Conservation (phyloP, 2,329 filamentous ascomycete species). For the Monilinia fructicola region DNA sequence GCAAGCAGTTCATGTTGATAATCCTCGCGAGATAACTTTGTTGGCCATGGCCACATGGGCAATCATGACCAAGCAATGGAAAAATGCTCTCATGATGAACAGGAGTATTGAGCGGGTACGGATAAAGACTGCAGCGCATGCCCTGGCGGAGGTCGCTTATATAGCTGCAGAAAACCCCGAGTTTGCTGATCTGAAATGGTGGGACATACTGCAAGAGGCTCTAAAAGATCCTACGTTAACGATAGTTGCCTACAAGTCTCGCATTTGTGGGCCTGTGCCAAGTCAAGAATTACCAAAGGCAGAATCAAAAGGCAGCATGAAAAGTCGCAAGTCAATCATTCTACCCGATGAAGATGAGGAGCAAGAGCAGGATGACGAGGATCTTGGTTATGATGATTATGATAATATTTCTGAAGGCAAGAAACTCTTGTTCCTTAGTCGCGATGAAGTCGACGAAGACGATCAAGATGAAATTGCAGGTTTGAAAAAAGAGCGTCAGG, state of each 20-base stretch:
- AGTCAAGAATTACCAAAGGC: neutral
- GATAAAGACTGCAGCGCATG: neutral
- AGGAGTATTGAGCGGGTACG: neutral
- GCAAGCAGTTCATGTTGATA: conserved; percentile 1
- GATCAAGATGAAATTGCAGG: neutral
- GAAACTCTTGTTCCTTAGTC: conserved; percentile 1
- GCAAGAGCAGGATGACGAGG: neutral
- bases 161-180: neutral
- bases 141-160: neutral
- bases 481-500: neutral
- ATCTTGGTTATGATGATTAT: conserved; percentile 1
- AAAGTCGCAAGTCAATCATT: neutral
- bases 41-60: conserved; percentile 13
- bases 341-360: neutral
- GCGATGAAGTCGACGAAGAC: neutral
- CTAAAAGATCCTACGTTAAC: neutral
- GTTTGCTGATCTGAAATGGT: neutral
- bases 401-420: neutral
- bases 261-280: neutral
- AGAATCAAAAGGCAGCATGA: neutral
- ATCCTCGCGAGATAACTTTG: neutral
- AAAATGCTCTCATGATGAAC: neutral
- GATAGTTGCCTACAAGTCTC: neutral
- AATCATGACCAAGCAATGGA: neutral
- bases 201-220: conserved; percentile 9